Percentiles rank a stretch among this genome's conserved stretches.
These are phyloP conservation scores for Botrytis hyacinthi DNA, from an alignment of 2,329 filamentous ascomycete species.

Conservation along the genomic window DNA sequence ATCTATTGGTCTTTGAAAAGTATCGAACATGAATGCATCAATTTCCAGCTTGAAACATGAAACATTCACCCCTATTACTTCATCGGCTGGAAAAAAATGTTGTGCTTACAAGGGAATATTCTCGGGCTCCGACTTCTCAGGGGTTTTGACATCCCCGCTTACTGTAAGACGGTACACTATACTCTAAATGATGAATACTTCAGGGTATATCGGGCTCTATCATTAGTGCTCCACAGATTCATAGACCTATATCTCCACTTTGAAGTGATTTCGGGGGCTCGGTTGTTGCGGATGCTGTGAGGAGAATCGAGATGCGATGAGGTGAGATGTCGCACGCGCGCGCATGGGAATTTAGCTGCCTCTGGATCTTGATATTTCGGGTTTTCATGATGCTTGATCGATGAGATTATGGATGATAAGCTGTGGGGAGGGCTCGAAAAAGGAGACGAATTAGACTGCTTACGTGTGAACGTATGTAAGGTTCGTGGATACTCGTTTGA, in stretches of 20 bases:
- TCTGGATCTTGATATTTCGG: neutral
- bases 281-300: neutral
- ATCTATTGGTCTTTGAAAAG: neutral
- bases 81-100: neutral
- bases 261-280: neutral
- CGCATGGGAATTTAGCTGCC: neutral
- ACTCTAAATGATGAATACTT: neutral
- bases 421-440: neutral
- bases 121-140: neutral
- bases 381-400: neutral
- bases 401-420: neutral
- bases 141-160: constrained; percentile 12
- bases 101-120: neutral
- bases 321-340: neutral
- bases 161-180: neutral
- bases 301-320: neutral
- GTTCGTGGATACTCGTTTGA: neutral
- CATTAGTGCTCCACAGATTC: neutral
- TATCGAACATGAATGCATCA: neutral
- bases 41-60: neutral
- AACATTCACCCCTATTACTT: neutral
- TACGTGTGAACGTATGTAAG: neutral
- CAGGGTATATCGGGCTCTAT: neutral
- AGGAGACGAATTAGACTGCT: neutral
- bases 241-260: neutral